Evolutionary conservation across 805 yeast genomes (phyloP), one percentile per base, ranked within the genome.

Genomic region (Wickerhamiella sorbophila): DNA sequence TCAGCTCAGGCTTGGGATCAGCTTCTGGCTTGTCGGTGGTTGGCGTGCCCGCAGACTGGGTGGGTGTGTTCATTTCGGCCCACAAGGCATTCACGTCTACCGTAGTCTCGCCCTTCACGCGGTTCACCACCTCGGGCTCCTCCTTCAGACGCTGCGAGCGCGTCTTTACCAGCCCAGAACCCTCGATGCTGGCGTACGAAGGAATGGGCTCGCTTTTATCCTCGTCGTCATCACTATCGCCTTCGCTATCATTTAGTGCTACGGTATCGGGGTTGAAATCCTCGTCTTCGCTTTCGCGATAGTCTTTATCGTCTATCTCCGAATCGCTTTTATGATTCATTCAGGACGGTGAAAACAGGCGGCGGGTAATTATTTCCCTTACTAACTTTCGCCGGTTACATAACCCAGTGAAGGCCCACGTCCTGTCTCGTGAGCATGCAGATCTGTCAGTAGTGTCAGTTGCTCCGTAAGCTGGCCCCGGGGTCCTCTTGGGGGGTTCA

Each of bases 151-250:
- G 59, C 48, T 77, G 88, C 18, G 72, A 67, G 49, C 94, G 66
- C 0, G 94, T 83, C 52, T 74, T 73, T 29, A 83, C 70, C 41
- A 78, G 67, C n/a, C 79, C 80, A 12, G 64, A 53, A 53, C 74
- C 72, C 46, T 74, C 81, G 4, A 79, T 71, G 3, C 60, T 60
- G 5, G 71, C 63, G 54, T 79, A 79, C 38, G 65, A 64, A 0
- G 62, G 51, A 24, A 52, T 60, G 8, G 54, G 61, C 1, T 57
- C 66, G 2, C 60, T 71, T 5, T 56, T 16, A 3, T 58, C 65
- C 0, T 56, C 62, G 4, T 61, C 64, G 18, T 55, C 59, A 2
- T 59, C 62, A 3, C 52, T 58, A 33, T 53, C 55, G 22, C 45
- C 61, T 33, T 51, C 48, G 8, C 34, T 47, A 26, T 44, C 47